These are phyloP conservation scores for Psilocybe cyanescens DNA, from an alignment of 768 basidiomycete species.

Conservation along the genomic window DNA sequence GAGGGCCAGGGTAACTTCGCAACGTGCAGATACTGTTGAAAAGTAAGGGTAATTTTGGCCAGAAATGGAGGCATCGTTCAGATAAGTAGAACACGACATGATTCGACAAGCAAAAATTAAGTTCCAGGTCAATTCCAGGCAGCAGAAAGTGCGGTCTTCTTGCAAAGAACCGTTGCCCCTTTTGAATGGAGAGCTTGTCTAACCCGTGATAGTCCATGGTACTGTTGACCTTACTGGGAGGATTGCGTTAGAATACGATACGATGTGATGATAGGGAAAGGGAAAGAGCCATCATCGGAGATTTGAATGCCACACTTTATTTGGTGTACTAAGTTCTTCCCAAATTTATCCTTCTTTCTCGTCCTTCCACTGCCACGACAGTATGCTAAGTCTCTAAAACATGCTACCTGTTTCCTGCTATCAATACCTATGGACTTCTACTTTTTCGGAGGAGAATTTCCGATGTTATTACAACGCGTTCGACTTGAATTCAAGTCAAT, in stretches of 20 bases:
- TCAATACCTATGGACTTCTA: neutral
- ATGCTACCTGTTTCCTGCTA: neutral
- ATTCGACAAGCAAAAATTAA: neutral
- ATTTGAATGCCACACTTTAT: constrained; percentile 9
- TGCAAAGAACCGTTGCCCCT: neutral
- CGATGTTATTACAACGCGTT: neutral
- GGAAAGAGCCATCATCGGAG: constrained; percentile 1
- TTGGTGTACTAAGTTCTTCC: constrained; percentile 3
- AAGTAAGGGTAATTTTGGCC: neutral
- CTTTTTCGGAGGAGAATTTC: neutral
- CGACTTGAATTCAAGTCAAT: neutral
- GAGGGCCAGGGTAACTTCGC: neutral
- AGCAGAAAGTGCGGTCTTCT: neutral
- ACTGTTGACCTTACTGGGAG: constrained; percentile 1
- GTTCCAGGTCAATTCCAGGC: neutral
- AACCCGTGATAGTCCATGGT: neutral
- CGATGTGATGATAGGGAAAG: constrained; percentile 4
- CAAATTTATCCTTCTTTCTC: constrained; percentile 4
- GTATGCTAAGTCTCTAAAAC: neutral
- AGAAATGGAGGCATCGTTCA: neutral
- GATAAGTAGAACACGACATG: neutral
- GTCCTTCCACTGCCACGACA: neutral
- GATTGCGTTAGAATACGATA: neutral
- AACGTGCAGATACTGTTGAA: neutral
- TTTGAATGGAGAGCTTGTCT: neutral